A percentile compares a stretch with the other conserved stretches of the same genome.
Evolutionary conservation across 805 yeast species (phyloP).

Genomic region (Teunomyces tritomae): DNA sequence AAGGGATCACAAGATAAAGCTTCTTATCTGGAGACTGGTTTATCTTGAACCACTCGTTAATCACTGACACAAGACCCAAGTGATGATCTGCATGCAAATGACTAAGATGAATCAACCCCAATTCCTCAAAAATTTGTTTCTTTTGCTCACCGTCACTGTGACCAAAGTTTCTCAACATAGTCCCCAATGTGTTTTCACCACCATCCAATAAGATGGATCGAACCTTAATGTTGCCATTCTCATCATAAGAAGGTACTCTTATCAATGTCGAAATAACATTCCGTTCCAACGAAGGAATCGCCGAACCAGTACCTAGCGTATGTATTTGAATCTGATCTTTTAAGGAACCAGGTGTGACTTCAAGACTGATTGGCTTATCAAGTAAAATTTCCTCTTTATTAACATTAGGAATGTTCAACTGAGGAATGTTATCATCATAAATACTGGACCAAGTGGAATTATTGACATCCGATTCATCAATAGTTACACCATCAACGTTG

Average conservation of each 20-base stretch:
- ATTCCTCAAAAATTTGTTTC: conserved; percentile 50
- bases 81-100: conserved; percentile 98
- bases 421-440: conserved; percentile 28
- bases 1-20: conserved; percentile 68
- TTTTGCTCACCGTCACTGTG: conserved; percentile 37
- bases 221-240: conserved; percentile 20
- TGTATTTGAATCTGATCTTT: conserved; percentile 61
- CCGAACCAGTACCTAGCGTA: conserved; percentile 91
- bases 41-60: conserved; percentile 62
- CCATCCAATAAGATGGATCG: conserved; percentile 73
- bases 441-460: conserved; percentile 26
- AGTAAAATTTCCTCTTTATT: conserved; percentile 17
- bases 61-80: conserved; percentile 71
- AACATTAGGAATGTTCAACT: conserved; percentile 14
- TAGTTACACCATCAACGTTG: conserved; percentile 18
- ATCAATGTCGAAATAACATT: conserved; percentile 82
- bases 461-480: conserved; percentile 18
- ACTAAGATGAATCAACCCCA: conserved; percentile 67
- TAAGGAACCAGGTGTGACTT: conserved; percentile 17
- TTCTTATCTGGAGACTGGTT: conserved; percentile 29
- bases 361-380: conserved; percentile 19
- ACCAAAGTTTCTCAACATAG: conserved; percentile 61
- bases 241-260: conserved; percentile 55
- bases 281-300: conserved; percentile 78
- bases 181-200: conserved; percentile 90